Evolutionary conservation across 2,329 filamentous ascomycete species (phyloP).

Genomic region (Aspergillus fructus): DNA sequence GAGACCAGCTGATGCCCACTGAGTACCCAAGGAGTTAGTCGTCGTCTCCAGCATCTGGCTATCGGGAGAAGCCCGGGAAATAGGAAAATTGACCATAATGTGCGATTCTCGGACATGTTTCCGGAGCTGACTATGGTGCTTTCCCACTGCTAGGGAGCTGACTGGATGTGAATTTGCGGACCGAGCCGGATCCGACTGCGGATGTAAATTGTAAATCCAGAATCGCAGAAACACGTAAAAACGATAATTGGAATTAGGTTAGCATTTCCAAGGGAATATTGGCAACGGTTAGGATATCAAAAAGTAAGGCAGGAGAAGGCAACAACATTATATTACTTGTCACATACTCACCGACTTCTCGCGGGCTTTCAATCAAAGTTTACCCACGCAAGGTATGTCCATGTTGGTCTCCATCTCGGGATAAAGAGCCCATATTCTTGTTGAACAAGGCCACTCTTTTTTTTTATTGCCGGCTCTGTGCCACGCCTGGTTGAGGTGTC

Average conservation of each 20-base stretch:
- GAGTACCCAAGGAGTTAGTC: neutral
- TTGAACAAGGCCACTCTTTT: slow-evolving; percentile 4
- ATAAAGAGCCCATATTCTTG: neutral
- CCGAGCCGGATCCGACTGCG: slow-evolving; percentile 7
- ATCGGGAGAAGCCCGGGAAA: neutral
- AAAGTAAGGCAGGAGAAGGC: neutral
- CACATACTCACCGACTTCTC: slow-evolving; percentile 14
- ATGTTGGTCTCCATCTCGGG: neutral
- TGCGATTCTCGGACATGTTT: neutral
- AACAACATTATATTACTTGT: neutral
- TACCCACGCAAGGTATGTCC: slow-evolving; percentile 2
- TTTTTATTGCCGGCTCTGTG: slow-evolving; percentile 3
- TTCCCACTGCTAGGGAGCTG: neutral
- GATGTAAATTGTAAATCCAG: neutral
- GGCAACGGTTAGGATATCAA: neutral
- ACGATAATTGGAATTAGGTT: neutral
- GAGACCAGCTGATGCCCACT: neutral
- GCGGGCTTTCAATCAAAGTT: neutral
- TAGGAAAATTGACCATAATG: neutral
- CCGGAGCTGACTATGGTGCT: neutral
- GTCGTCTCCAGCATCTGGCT: neutral
- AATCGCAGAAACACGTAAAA: neutral
- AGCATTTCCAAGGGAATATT: neutral
- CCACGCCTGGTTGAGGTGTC: slow-evolving; percentile 3
- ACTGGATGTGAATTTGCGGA: slow-evolving; percentile 7